These are phyloP conservation scores for Aspergillus glaucus DNA, from an alignment of 2,329 filamentous ascomycete species.

Conservation along the genomic window DNA sequence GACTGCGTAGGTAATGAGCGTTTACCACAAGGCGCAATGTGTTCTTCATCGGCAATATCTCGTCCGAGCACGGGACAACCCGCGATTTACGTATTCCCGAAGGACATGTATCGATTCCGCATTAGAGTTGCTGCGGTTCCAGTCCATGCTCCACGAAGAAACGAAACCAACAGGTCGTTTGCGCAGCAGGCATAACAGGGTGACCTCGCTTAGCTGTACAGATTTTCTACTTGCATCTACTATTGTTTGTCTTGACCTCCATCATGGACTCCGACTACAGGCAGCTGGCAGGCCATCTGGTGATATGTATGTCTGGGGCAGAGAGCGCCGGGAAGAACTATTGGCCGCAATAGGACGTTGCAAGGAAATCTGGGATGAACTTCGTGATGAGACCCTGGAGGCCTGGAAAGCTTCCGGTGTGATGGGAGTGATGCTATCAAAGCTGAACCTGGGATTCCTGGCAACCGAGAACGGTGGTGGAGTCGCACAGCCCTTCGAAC, in stretches of 20 bases:
- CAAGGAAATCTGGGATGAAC: conserved; percentile 70
- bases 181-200: conserved; percentile 68
- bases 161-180: conserved; percentile 66
- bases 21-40: conserved; percentile 84
- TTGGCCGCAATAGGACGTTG: conserved; percentile 65
- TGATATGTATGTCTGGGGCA: conserved; percentile 43
- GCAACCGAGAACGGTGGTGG: conserved; percentile 19
- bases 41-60: conserved; percentile 86
- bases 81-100: conserved; percentile 77
- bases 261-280: conserved; percentile 47
- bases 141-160: conserved; percentile 69
- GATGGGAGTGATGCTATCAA: conserved; percentile 76
- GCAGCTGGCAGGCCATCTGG: conserved; percentile 27
- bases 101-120: conserved; percentile 80
- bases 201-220: conserved; percentile 70
- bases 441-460: conserved; percentile 49
- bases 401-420: conserved; percentile 79
- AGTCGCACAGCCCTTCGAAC: conserved; percentile 24
- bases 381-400: conserved; percentile 75
- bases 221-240: conserved; percentile 84
- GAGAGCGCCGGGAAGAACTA: conserved; percentile 62
- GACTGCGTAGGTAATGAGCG: conserved; percentile 55
- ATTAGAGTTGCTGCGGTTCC: conserved; percentile 70
- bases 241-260: conserved; percentile 75
- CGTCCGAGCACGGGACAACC: conserved; percentile 67